These are phyloP conservation scores for Ogataea dorogensis DNA, from an alignment of 805 yeast genomes.

Conservation along the genomic window DNA sequence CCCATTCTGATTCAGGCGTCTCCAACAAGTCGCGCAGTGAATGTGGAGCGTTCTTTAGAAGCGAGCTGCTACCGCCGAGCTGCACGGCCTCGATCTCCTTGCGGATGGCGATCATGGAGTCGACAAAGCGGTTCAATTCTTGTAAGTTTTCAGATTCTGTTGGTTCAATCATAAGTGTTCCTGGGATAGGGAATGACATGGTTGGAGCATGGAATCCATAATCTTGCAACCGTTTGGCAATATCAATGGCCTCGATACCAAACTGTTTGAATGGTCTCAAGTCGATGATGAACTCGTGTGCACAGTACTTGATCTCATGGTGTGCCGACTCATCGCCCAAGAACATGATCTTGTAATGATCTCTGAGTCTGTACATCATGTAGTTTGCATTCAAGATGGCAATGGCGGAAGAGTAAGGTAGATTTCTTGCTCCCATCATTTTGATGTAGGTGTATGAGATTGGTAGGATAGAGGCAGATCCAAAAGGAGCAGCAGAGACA, in stretches of 20 bases:
- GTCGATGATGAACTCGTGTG: conserved; percentile 94
- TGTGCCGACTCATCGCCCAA: conserved; percentile 42
- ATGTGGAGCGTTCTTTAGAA: conserved; percentile 88
- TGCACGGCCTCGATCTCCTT: conserved; percentile 75
- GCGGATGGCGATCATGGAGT: conserved; percentile 80
- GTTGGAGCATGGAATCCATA: conserved; percentile 99
- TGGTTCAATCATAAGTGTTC: conserved; percentile 97
- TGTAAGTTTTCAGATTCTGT: conserved; percentile 90
- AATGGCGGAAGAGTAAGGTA: conserved; percentile 82
- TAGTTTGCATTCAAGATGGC: conserved; percentile 96
- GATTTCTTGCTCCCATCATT: conserved; percentile 82
- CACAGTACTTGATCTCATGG: conserved; percentile 66
- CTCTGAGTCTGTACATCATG: conserved; percentile 77
- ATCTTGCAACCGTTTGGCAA: conserved; percentile 95
- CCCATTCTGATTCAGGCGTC: conserved; percentile 68
- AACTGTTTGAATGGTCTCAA: conserved; percentile 75
- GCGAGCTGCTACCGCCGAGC: conserved; percentile 62
- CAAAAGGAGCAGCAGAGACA: conserved; percentile 92
- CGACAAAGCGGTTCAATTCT: conserved; percentile 88
- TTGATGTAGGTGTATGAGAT: conserved; percentile 94
- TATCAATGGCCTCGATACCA: conserved; percentile 92
- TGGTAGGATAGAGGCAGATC: conserved; percentile 90
- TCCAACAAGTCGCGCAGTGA: conserved; percentile 73
- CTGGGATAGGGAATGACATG: conserved; percentile 97
- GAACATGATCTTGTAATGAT: conserved; percentile 74